Evolutionary conservation across 768 basidiomycete species (phyloP).

Genomic region (Pleurotus sapidus): DNA sequence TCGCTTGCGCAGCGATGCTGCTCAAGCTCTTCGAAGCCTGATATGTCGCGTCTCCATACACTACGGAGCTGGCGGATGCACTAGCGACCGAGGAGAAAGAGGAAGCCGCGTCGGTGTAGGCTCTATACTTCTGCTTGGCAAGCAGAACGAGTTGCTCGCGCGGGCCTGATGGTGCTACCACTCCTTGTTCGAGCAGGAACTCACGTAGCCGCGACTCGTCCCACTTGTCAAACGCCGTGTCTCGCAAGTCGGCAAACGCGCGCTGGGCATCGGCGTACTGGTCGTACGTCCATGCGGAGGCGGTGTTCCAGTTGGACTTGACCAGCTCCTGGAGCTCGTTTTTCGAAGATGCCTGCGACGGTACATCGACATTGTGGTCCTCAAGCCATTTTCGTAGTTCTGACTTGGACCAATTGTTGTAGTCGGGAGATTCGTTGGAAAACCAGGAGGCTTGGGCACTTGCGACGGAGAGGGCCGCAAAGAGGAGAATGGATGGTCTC

Average conservation of each 20-base stretch:
- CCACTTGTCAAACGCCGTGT: slow-evolving; percentile 74
- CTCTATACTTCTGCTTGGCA: slow-evolving; percentile 68
- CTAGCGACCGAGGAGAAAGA: slow-evolving; percentile 50
- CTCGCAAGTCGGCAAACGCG: slow-evolving; percentile 55
- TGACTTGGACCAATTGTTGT: slow-evolving; percentile 55
- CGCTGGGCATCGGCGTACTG: slow-evolving; percentile 64
- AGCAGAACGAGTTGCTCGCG: slow-evolving; percentile 77
- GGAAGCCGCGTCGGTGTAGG: slow-evolving; percentile 59
- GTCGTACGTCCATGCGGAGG: slow-evolving; percentile 55
- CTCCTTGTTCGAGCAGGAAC: slow-evolving; percentile 84
- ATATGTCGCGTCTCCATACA: slow-evolving; percentile 41
- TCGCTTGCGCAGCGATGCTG: slow-evolving; percentile 48
- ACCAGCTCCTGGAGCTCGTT: slow-evolving; percentile 46
- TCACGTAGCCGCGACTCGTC: slow-evolving; percentile 79
- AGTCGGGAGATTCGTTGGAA: slow-evolving; percentile 35
- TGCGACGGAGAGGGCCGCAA: slow-evolving; percentile 29
- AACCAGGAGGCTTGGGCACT: slow-evolving; percentile 55
- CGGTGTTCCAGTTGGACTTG: slow-evolving; percentile 57
- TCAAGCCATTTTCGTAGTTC: slow-evolving; percentile 71
- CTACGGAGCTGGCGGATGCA: slow-evolving; percentile 44
- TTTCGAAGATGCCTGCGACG: slow-evolving; percentile 39
- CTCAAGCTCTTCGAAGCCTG: slow-evolving; percentile 38
- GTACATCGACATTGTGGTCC: slow-evolving; percentile 57
- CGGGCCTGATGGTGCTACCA: slow-evolving; percentile 78
- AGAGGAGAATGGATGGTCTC: slow-evolving; percentile 24